Conservation (phyloP, 2,329 filamentous ascomycete species). For the Fusarium musae region DNA sequence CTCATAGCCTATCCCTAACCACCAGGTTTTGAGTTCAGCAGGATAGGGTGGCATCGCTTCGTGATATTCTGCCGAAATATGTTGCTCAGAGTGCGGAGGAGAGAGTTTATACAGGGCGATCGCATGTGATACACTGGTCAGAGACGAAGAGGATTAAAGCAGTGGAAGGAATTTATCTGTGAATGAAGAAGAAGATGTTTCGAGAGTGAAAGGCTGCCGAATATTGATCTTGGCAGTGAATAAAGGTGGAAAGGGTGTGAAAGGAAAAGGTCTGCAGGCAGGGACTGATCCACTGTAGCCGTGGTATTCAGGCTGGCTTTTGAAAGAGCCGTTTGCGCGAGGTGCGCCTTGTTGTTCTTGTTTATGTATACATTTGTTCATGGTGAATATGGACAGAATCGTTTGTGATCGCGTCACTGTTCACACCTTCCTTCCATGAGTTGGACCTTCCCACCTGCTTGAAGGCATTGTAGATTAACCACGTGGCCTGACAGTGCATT, state of each 20-base stretch:
- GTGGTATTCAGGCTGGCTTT: background rate
- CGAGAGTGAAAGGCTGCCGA: background rate
- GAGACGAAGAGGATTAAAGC: background rate
- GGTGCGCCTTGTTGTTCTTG: background rate
- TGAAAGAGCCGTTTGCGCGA: background rate
- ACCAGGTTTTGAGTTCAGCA: conserved; percentile 50
- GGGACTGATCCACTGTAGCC: background rate
- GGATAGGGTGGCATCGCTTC: conserved; percentile 47
- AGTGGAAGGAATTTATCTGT: background rate
- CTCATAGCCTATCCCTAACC: conserved; percentile 45
- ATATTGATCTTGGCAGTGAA: background rate
- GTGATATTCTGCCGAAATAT: background rate
- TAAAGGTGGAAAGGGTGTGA: background rate
- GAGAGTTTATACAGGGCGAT: background rate
- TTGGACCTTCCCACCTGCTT: background rate
- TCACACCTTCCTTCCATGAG: conserved; percentile 1
- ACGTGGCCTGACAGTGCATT: background rate
- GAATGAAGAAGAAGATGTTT: background rate
- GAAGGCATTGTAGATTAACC: background rate
- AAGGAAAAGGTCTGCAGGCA: background rate
- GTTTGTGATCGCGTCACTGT: conserved; percentile 3
- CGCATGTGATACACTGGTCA: background rate
- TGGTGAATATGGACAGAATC: background rate
- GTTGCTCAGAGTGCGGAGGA: background rate
- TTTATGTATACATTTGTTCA: conserved; percentile 1